These are phyloP conservation scores for Saturnispora silvae DNA, from an alignment of 805 yeast species.

Conservation along the genomic window DNA sequence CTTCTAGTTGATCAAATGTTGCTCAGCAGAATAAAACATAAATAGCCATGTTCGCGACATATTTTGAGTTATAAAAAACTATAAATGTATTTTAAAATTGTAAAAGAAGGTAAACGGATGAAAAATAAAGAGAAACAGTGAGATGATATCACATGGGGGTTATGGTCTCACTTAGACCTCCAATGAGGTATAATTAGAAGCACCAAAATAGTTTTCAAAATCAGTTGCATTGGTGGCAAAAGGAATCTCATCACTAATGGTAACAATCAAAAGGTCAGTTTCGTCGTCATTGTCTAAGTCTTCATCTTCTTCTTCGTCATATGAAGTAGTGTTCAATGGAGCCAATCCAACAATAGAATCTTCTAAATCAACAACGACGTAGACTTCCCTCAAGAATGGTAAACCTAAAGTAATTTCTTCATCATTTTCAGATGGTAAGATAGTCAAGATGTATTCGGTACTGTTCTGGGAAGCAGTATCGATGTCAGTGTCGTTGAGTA, in stretches of 20 bases:
- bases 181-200: conserved; percentile 1
- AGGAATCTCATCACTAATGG: conserved; percentile 7
- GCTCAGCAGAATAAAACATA: no score
- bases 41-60: no score
- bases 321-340: neutral
- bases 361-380: conserved; percentile 40
- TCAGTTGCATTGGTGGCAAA: conserved; percentile 5
- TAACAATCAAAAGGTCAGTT: neutral
- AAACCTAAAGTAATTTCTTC: conserved; percentile 6
- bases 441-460: conserved; percentile 6
- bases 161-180: no score
- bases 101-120: neutral
- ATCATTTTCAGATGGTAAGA: conserved; percentile 9
- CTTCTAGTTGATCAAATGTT: no score
- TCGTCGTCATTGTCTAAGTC: neutral
- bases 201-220: conserved; percentile 5
- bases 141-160: no score
- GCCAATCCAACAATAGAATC: conserved; percentile 33
- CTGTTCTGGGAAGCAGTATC: no score
- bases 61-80: no score
- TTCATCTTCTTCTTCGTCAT: neutral
- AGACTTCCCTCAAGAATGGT: conserved; percentile 27
- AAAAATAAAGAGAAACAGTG: no score
- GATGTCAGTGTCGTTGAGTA: neutral
- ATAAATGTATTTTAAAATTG: no score